phyloP scores from a whole-genome alignment of 2,329 filamentous ascomycete species.

The Verticillium tricorpus region DNA sequence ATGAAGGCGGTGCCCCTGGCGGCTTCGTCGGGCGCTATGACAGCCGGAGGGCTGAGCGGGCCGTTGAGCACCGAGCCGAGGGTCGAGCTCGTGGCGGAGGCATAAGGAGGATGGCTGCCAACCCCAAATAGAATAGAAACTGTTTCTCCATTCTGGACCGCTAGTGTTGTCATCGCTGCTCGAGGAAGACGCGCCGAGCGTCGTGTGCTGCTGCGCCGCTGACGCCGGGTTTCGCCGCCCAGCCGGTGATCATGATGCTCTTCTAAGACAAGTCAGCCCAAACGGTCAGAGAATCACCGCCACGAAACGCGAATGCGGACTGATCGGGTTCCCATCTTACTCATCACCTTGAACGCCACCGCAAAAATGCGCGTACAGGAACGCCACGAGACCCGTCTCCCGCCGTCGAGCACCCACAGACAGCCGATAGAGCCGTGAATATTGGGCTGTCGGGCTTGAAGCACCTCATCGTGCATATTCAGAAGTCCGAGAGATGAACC shows the following conservation, averaged over 20 bases:
- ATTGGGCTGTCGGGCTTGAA: too few species aligned
- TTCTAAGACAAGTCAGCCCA: too few species aligned
- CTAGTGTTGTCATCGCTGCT: too few species aligned
- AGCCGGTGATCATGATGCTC: not conserved
- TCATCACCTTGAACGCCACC: not conserved
- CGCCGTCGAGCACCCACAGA: too few species aligned
- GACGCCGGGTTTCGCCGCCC: not conserved
- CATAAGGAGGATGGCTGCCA: not conserved
- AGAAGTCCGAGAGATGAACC: too few species aligned
- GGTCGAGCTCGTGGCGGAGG: slow-evolving; percentile 2
- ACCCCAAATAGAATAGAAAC: slow-evolving; percentile 21
- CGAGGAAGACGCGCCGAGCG: too few species aligned
- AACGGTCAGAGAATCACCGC: not conserved
- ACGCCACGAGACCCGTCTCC: not conserved
- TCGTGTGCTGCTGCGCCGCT: too few species aligned
- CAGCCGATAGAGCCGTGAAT: too few species aligned
- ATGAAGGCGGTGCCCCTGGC: slow-evolving; percentile 24
- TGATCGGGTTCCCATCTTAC: too few species aligned
- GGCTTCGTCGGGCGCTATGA: slow-evolving; percentile 20
- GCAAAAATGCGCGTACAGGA: not conserved
- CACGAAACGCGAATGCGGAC: too few species aligned
- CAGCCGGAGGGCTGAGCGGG: slow-evolving; percentile 19
- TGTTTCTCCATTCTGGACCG: not conserved
- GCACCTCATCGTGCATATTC: too few species aligned
- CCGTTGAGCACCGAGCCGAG: slow-evolving; percentile 7